phyloP scores from a whole-genome alignment of 208 protist genomes.

The Herpetomonas tarakana region DNA sequence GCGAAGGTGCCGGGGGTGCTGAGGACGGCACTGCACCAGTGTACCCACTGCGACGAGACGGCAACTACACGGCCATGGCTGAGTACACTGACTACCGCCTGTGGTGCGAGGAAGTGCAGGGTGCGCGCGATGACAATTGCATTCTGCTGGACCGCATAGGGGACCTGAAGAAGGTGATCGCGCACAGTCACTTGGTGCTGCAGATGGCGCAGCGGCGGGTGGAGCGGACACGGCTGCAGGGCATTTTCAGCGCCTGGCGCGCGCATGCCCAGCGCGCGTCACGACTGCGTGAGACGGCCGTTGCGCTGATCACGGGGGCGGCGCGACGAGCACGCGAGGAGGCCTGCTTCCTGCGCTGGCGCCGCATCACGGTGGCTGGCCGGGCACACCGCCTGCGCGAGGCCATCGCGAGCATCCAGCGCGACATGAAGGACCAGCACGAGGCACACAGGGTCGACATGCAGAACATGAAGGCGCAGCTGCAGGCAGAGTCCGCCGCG shows the following conservation, averaged over 20 bases:
- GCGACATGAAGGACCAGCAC: constrained; percentile 30
- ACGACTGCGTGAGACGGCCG: constrained; percentile 24
- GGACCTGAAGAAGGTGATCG: constrained; percentile 39
- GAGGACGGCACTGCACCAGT: too few species aligned
- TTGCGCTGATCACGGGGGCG: constrained; percentile 29
- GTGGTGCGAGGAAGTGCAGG: constrained; percentile 62
- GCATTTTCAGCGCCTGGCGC: constrained; percentile 54
- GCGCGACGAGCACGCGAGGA: constrained; percentile 37
- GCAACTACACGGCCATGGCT: constrained; percentile 24
- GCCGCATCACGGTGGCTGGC: constrained; percentile 39
- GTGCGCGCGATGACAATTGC: constrained; percentile 27
- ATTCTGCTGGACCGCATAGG: constrained; percentile 27
- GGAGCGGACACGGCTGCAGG: constrained; percentile 21
- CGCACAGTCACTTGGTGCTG: constrained; percentile 44
- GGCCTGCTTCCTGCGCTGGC: constrained; percentile 67
- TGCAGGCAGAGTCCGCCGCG: constrained; percentile 1
- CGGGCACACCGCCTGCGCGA: constrained; percentile 1
- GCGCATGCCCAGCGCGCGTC: constrained; percentile 23
- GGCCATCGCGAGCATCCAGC: constrained; percentile 14
- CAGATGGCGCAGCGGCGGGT: constrained; percentile 38
- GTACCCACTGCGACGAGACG: constrained; percentile 17
- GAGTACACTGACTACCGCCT: constrained; percentile 53
- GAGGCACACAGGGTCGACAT: constrained; percentile 17
- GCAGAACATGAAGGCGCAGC: constrained; percentile 21
- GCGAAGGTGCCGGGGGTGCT: too few species aligned